A percentile compares a stretch with the other conserved stretches of the same genome.
These are phyloP conservation scores for Limonomyces culmigenus DNA, from an alignment of 1,284 basidiomycete genomes.

Conservation along the genomic window DNA sequence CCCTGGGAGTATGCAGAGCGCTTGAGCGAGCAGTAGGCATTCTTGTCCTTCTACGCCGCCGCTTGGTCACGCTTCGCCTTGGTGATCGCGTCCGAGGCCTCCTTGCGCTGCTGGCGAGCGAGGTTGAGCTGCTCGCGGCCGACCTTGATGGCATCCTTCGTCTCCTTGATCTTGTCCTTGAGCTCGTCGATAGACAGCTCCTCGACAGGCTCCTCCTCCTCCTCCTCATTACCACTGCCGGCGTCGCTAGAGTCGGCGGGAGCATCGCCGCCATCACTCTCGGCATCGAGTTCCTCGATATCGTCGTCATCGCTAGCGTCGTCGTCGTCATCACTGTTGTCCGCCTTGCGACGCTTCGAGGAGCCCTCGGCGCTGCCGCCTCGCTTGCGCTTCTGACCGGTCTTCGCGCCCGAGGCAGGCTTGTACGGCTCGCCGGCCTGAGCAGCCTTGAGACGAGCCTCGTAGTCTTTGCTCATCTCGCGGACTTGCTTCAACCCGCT, in stretches of 20 bases:
- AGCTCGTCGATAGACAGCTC: constrained; percentile 28
- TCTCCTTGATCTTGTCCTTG: constrained; percentile 24
- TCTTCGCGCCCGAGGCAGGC: constrained; percentile 23
- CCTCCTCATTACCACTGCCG: too few species aligned
- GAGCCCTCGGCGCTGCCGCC: constrained; percentile 33
- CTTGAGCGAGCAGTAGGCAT: constrained; percentile 40
- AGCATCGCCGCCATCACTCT: too few species aligned
- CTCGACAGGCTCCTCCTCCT: constrained; percentile 10
- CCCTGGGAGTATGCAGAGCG: constrained; percentile 42
- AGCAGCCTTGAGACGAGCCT: constrained; percentile 29
- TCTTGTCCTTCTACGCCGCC: constrained; percentile 37
- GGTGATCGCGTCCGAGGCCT: constrained; percentile 25
- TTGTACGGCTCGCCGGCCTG: constrained; percentile 26
- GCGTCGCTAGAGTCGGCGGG: too few species aligned
- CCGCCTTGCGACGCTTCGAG: constrained; percentile 26
- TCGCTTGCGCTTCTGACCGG: constrained; percentile 15
- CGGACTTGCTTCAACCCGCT: constrained; percentile 23
- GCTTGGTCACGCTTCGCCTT: constrained; percentile 25
- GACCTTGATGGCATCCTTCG: constrained; percentile 22
- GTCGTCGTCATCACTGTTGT: too few species aligned
- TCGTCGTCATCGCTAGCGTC: too few species aligned
- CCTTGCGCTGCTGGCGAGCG: constrained; percentile 25
- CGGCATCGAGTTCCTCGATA: too few species aligned
- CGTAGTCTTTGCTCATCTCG: constrained; percentile 21
- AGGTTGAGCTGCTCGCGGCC: constrained; percentile 20